Percentiles rank a stretch among this genome's conserved stretches.
These are phyloP conservation scores for Picea abies DNA, from an alignment of 83 land plant genomes.

Conservation along the genomic window DNA sequence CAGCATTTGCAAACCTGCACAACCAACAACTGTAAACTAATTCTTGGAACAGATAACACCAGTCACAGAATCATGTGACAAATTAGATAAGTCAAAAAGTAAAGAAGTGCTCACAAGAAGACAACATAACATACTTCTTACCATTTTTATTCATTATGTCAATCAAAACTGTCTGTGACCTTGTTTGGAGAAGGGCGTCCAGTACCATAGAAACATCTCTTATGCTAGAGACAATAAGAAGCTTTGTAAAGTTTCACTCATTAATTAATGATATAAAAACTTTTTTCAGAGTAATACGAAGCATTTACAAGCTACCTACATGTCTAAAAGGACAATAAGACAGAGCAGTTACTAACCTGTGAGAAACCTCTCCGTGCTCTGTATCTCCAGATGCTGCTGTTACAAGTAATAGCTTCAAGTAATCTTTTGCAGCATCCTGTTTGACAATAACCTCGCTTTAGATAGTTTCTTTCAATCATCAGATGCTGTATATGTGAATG, in stretches of 20 bases:
- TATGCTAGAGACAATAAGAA: conserved; percentile 42
- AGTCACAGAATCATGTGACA: not conserved
- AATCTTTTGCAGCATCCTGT: conserved; percentile 83
- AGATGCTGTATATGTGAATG: not conserved
- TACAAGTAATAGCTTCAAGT: conserved; percentile 86
- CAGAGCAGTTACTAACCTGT: conserved; percentile 40
- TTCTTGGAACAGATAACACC: not conserved
- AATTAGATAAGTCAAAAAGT: not conserved
- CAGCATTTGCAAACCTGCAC: conserved; percentile 83
- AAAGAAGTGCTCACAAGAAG: not conserved
- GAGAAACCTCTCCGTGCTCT: conserved; percentile 57
- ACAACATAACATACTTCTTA: conserved; percentile 23
- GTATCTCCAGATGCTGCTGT: conserved; percentile 79
- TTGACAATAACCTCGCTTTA: not conserved
- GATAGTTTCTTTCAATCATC: not conserved
- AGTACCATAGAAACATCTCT: conserved; percentile 90
- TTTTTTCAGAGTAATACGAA: not conserved
- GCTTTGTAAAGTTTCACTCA: not conserved
- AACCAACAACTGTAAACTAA: conserved; percentile 8
- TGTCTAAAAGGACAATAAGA: conserved; percentile 19
- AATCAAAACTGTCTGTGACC: conserved; percentile 59
- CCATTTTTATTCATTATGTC: conserved; percentile 92
- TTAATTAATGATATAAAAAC: not conserved
- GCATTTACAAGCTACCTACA: not conserved
- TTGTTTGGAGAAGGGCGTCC: conserved; percentile 87